These are phyloP conservation scores for Capsicum chinense DNA, from an alignment of 257 asterid genomes.

Conservation along the genomic window DNA sequence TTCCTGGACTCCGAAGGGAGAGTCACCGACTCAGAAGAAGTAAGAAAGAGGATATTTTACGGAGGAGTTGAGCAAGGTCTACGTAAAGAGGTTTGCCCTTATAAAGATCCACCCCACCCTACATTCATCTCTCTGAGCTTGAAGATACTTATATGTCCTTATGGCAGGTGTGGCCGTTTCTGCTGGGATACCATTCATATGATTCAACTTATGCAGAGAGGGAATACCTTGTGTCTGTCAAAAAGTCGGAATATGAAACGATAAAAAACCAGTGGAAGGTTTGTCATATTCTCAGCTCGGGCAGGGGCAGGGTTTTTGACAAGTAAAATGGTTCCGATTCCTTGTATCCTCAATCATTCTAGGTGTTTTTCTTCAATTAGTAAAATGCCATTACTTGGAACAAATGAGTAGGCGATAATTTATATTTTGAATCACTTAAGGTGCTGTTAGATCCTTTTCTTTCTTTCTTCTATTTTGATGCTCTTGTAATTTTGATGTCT, in stretches of 20 bases:
- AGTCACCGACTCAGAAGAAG: slow-evolving; percentile 66
- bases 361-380: neutral
- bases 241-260: slow-evolving; percentile 82
- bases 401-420: neutral
- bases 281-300: slow-evolving; percentile 32
- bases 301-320: neutral
- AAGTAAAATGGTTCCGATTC: slow-evolving; percentile 17
- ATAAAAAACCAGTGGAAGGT: slow-evolving; percentile 97
- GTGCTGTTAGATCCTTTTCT: slow-evolving; percentile 3
- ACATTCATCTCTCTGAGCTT: neutral
- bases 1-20: slow-evolving; percentile 95
- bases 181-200: slow-evolving; percentile 76
- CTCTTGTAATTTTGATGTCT: slow-evolving; percentile 7
- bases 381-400: neutral
- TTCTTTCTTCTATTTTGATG: neutral
- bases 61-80: slow-evolving; percentile 83
- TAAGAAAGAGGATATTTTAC: slow-evolving; percentile 80
- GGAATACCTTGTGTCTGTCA: slow-evolving; percentile 71
- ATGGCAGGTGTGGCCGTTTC: slow-evolving; percentile 82
- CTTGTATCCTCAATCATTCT: neutral
- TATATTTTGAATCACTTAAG: neutral
- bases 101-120: neutral
- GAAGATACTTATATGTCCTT: slow-evolving; percentile 1
- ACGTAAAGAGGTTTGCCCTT: slow-evolving; percentile 72
- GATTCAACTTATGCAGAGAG: slow-evolving; percentile 97